Percentiles rank a stretch among this genome's conserved stretches.
Evolutionary conservation across 495 filamentous ascomycete species (phyloP).

Genomic region (Aspergillus bridgeri): DNA sequence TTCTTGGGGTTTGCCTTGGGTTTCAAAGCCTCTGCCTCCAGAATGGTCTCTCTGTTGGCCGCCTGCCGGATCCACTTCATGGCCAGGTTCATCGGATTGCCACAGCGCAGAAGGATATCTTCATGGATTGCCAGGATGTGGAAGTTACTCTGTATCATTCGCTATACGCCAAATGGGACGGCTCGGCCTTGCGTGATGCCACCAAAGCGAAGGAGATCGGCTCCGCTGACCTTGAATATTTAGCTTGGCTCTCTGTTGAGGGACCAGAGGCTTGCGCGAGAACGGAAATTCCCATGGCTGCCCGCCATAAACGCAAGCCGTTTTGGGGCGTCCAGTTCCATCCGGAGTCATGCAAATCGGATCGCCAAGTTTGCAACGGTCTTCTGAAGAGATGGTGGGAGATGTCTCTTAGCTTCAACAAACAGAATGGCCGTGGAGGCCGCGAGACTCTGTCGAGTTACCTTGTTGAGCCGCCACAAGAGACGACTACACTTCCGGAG

Average conservation of each 20-base stretch:
- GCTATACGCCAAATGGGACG: slow-evolving; percentile 58
- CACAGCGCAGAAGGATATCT: slow-evolving; percentile 51
- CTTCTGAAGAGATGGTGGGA: slow-evolving; percentile 79
- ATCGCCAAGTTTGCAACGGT: slow-evolving; percentile 56
- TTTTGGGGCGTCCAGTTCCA: slow-evolving; percentile 95
- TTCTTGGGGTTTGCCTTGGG: slow-evolving; percentile 88
- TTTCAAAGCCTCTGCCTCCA: slow-evolving; percentile 78
- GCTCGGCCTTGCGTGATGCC: background rate
- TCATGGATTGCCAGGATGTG: slow-evolving; percentile 52
- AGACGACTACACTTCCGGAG: slow-evolving; percentile 24
- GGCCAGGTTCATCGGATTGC: slow-evolving; percentile 68
- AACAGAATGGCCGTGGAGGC: slow-evolving; percentile 28
- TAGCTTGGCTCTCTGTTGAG: slow-evolving; percentile 37
- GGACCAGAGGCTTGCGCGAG: background rate
- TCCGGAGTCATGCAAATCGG: slow-evolving; percentile 88
- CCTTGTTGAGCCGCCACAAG: slow-evolving; percentile 23
- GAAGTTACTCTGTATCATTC: slow-evolving; percentile 87
- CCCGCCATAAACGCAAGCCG: slow-evolving; percentile 64
- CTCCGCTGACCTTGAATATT: slow-evolving; percentile 26
- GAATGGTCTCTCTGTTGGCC: slow-evolving; percentile 61
- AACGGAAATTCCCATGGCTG: slow-evolving; percentile 68
- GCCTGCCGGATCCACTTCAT: slow-evolving; percentile 67
- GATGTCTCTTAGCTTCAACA: slow-evolving; percentile 36
- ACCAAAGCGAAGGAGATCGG: background rate
- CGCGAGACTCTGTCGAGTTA: slow-evolving; percentile 24